phyloP scores from a whole-genome alignment of 495 filamentous ascomycete species.

The Lepraria neglecta region DNA sequence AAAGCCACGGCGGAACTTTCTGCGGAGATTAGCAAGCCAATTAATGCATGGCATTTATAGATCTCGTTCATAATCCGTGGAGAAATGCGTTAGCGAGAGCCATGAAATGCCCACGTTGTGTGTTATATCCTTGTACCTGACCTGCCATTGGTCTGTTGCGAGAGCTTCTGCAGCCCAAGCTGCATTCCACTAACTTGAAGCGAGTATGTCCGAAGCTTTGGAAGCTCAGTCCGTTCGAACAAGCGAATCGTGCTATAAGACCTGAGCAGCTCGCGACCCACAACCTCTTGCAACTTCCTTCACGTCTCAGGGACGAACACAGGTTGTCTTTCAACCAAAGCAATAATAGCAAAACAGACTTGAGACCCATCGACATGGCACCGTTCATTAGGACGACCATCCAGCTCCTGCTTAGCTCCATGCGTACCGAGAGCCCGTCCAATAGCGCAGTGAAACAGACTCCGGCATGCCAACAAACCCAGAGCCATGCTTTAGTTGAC shows the following conservation, averaged over 20 bases:
- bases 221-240: no score
- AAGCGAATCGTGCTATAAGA: no score
- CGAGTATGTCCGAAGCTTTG: no score
- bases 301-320: no score
- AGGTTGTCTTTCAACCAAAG: no score
- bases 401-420: not conserved
- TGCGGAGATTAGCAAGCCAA: not conserved
- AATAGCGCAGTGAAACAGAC: not conserved
- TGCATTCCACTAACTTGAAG: no score
- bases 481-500: not conserved
- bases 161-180: no score
- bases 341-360: not conserved
- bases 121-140: no score
- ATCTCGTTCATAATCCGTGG: not conserved
- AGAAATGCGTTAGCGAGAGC: not conserved
- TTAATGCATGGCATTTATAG: not conserved
- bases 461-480: not conserved
- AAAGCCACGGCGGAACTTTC: not conserved
- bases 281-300: no score
- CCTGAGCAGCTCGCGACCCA: no score
- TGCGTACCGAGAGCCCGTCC: not conserved
- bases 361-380: not conserved
- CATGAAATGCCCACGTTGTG: no score
- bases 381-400: conserved; percentile 3
- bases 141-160: no score